Conservation (phyloP, 2,329 filamentous ascomycete genomes). For the Alternaria ethzedia region DNA sequence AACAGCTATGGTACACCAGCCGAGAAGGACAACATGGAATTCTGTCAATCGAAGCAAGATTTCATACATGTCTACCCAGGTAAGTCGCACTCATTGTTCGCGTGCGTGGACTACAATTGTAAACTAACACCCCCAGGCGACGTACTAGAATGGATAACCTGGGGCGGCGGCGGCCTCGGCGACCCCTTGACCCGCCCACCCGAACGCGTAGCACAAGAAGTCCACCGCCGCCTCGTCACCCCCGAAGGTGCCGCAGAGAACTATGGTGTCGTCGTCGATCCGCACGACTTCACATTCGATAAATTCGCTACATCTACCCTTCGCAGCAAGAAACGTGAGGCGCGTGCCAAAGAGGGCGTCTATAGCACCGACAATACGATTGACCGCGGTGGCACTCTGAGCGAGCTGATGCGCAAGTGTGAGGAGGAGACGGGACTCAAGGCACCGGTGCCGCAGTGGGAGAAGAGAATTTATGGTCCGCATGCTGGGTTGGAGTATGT, state of each 20-base stretch:
- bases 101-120: not conserved
- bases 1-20: constrained; percentile 44
- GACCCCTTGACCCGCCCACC: constrained; percentile 55
- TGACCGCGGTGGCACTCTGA: constrained; percentile 53
- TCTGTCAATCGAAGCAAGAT: constrained; percentile 57
- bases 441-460: constrained; percentile 54
- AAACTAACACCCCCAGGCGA: constrained; percentile 43
- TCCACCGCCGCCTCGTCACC: constrained; percentile 54
- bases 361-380: constrained; percentile 41
- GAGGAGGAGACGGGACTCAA: constrained; percentile 53
- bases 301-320: constrained; percentile 46
- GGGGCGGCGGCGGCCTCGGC: constrained; percentile 58
- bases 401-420: constrained; percentile 46
- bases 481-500: constrained; percentile 55
- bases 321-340: constrained; percentile 39
- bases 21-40: constrained; percentile 44
- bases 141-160: constrained; percentile 59
- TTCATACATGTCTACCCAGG: constrained; percentile 53
- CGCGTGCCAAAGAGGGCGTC: constrained; percentile 22
- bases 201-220: constrained; percentile 54
- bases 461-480: constrained; percentile 53
- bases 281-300: constrained; percentile 47
- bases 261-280: constrained; percentile 56
- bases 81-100: constrained; percentile 11
- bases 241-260: constrained; percentile 50